Base-by-base conservation (phyloP, 1,284 basidiomycete species). In the Cystobasidium pallidum region DNA sequence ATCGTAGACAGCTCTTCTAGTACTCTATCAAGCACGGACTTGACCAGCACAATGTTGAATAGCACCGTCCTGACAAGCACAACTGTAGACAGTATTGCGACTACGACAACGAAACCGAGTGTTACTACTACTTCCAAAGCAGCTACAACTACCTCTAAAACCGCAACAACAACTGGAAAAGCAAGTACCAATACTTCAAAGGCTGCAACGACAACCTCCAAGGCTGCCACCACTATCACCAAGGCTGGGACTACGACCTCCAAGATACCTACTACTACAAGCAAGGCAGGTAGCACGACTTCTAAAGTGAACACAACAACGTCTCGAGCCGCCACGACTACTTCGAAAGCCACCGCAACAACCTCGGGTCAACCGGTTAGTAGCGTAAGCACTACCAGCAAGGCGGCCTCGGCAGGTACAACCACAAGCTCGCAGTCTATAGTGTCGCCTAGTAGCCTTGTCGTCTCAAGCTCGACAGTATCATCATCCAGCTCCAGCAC, bases 351-450 rank as follows among this genome's bases (percentile, higher is more conserved):
- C 17, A 43, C 55, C 19, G 26, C 41, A 3, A 68, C 66, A 2
- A 63, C 59, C 2, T 17, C 24, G 8, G 61, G 49, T n/a, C n/a
- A n/a, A n/a, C n/a, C n/a, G n/a, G n/a, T n/a, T n/a, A n/a, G n/a
- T n/a, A n/a, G n/a, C n/a, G n/a, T n/a, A n/a, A n/a, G n/a, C n/a
- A n/a, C n/a, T n/a, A n/a, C n/a, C n/a, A n/a, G n/a, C n/a, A n/a
- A n/a, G n/a, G n/a, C n/a, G n/a, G n/a, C n/a, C n/a, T n/a, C n/a
- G n/a, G n/a, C 66, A 13, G 45, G 26, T n/a, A 11, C 66, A 24
- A 67, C 32, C 21, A 43, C 54, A 3, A 67, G 30, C 36, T 36
- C 34, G 10, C 54, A 52, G 55, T n/a, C 66, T 2, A 58, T 21
- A 8, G 3, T 52, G 1, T 19, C 62, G 0, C 32, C 47, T 10